phyloP scores from a whole-genome alignment of 2,329 filamentous ascomycete species.

The Pseudogymnoascus sp. region DNA sequence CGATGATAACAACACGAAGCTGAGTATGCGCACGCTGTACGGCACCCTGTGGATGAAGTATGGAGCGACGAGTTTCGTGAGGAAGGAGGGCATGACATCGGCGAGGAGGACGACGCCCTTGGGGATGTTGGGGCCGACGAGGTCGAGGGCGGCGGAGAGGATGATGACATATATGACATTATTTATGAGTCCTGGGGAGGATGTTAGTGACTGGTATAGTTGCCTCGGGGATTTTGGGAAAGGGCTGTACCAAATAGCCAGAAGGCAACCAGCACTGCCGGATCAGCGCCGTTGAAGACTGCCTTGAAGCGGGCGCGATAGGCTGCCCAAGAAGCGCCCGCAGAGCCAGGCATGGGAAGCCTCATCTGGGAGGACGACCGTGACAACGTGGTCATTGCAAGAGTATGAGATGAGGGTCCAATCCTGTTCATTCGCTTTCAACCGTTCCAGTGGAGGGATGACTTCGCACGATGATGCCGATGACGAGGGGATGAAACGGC shows the following conservation, averaged over 20 bases:
- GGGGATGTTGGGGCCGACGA: slow-evolving; percentile 78
- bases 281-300: slow-evolving; percentile 61
- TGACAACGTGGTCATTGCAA: background rate
- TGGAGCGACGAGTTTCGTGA: slow-evolving; percentile 80
- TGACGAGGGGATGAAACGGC: slow-evolving; percentile 4
- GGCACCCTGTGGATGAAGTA: slow-evolving; percentile 90
- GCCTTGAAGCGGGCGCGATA: slow-evolving; percentile 61
- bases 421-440: background rate
- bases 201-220: slow-evolving; percentile 9
- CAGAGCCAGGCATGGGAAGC: slow-evolving; percentile 52
- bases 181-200: slow-evolving; percentile 74
- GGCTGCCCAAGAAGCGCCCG: slow-evolving; percentile 64
- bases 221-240: background rate
- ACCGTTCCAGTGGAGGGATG: background rate
- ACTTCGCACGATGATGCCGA: slow-evolving; percentile 1
- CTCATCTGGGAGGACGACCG: slow-evolving; percentile 27
- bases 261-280: slow-evolving; percentile 71
- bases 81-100: slow-evolving; percentile 84
- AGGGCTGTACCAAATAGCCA: slow-evolving; percentile 77
- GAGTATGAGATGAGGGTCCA: background rate
- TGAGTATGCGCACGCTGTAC: slow-evolving; percentile 66
- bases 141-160: slow-evolving; percentile 87
- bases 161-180: slow-evolving; percentile 98
- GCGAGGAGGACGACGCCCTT: slow-evolving; percentile 91
- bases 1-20: slow-evolving; percentile 71